phyloP scores from a whole-genome alignment of 208 protist genomes.

The Herpetomonas samuelpessoai region DNA sequence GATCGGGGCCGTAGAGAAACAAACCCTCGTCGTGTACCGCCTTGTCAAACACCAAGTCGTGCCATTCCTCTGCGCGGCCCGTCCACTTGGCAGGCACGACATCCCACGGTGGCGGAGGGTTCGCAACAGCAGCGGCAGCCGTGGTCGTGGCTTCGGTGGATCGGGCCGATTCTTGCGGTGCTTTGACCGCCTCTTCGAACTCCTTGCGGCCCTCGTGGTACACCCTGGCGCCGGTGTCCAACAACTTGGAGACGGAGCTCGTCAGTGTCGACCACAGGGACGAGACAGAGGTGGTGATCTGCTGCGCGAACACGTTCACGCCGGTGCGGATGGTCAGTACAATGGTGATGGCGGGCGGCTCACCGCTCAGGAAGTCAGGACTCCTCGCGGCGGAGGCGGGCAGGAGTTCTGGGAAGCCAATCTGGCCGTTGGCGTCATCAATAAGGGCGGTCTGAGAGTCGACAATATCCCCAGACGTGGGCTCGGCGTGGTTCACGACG shows the following conservation, averaged over 20 bases:
- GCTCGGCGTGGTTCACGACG: conserved; percentile 22
- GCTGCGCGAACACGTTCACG: conserved; percentile 58
- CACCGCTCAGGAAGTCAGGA: conserved; percentile 30
- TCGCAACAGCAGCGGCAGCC: neutral
- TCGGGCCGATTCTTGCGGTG: neutral
- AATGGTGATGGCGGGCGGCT: conserved; percentile 27
- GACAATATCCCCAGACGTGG: conserved; percentile 7
- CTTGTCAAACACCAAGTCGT: conserved; percentile 31
- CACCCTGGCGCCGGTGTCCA: conserved; percentile 35
- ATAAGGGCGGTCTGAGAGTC: conserved; percentile 26
- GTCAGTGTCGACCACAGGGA: conserved; percentile 60
- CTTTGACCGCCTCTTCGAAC: conserved; percentile 13
- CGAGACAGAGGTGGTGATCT: conserved; percentile 48
- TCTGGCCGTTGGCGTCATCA: conserved; percentile 22
- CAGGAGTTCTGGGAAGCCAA: conserved; percentile 57
- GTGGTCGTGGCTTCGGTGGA: neutral
- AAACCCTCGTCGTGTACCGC: conserved; percentile 52
- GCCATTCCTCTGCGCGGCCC: conserved; percentile 50
- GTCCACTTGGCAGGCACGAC: conserved; percentile 52
- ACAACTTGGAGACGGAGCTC: conserved; percentile 42
- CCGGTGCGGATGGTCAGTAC: conserved; percentile 55
- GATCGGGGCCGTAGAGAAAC: conserved; percentile 61
- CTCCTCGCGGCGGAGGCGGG: conserved; percentile 25
- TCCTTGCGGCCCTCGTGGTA: conserved; percentile 51
- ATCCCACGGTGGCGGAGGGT: conserved; percentile 49